phyloP scores from a whole-genome alignment of 495 filamentous ascomycete genomes.

The Aspergillus ellipticus region DNA sequence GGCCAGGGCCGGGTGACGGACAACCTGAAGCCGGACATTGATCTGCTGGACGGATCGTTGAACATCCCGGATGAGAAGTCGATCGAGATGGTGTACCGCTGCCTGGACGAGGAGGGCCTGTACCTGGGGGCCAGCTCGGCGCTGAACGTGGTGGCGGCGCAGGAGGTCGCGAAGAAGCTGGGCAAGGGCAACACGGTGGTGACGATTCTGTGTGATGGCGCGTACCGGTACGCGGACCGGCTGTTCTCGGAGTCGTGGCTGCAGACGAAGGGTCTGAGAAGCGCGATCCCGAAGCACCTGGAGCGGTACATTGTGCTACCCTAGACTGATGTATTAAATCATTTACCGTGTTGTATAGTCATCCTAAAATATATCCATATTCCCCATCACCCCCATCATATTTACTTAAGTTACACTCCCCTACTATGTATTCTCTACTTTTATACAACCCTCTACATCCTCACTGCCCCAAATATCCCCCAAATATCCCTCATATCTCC shows the following conservation, averaged over 20 bases:
- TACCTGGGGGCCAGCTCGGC: constrained; percentile 93
- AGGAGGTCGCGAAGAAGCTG: constrained; percentile 87
- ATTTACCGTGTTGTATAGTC: too few species aligned
- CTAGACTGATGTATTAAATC: constrained; percentile 30
- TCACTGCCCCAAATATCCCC: too few species aligned
- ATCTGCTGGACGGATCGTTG: constrained; percentile 79
- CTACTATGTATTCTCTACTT: too few species aligned
- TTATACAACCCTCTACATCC: too few species aligned
- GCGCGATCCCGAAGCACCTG: constrained; percentile 79
- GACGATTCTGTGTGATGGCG: constrained; percentile 90
- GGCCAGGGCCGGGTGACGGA: constrained; percentile 96
- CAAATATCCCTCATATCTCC: too few species aligned
- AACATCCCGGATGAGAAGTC: constrained; percentile 87
- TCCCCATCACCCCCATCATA: too few species aligned
- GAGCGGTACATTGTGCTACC: constrained; percentile 90
- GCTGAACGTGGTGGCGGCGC: constrained; percentile 91
- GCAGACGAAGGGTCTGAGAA: constrained; percentile 73
- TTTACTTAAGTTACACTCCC: too few species aligned
- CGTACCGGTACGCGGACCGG: constrained; percentile 92
- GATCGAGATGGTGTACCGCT: constrained; percentile 97
- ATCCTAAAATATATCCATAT: too few species aligned
- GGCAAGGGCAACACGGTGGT: constrained; percentile 89
- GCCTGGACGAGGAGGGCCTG: constrained; percentile 92
- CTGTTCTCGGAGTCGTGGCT: constrained; percentile 90
- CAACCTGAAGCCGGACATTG: constrained; percentile 82